Evolutionary conservation across 495 filamentous ascomycete genomes (phyloP).

Genomic region (Glarea lozoyensis): DNA sequence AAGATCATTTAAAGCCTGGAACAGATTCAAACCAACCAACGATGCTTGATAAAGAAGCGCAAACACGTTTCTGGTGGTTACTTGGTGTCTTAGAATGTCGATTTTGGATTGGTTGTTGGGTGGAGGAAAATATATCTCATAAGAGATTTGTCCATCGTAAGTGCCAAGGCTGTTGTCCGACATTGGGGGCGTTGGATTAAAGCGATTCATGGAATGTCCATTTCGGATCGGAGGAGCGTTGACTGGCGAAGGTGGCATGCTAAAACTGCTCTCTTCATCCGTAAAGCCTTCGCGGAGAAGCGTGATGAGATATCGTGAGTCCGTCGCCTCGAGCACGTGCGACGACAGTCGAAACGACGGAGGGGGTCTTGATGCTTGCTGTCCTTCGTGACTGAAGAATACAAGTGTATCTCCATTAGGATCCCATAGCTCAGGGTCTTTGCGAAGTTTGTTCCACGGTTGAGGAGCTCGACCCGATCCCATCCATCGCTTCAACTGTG

Average conservation of each 20-base stretch:
- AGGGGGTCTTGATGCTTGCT: conserved; percentile 31
- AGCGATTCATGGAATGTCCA: conserved; percentile 20
- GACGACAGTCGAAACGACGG: conserved; percentile 51
- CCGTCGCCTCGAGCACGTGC: conserved; percentile 44
- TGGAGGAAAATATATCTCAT: conserved; percentile 49
- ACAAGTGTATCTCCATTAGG: conserved; percentile 52
- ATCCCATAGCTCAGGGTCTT: conserved; percentile 57
- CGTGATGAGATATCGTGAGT: conserved; percentile 42
- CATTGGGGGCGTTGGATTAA: conserved; percentile 30
- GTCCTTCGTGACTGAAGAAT: conserved; percentile 37
- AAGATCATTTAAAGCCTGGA: conserved; percentile 48
- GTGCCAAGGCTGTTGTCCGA: conserved; percentile 34
- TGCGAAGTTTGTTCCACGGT: conserved; percentile 43
- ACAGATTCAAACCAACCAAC: conserved; percentile 49
- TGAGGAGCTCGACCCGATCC: conserved; percentile 37
- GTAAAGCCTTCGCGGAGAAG: conserved; percentile 43
- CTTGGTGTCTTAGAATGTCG: conserved; percentile 41
- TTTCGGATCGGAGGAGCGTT: conserved; percentile 25
- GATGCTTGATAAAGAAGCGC: conserved; percentile 47
- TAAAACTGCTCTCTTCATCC: conserved; percentile 26
- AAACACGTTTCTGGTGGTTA: conserved; percentile 57
- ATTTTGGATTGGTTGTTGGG: conserved; percentile 34
- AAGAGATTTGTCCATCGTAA: conserved; percentile 42
- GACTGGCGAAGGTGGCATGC: conserved; percentile 35
- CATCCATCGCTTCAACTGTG: conserved; percentile 41